Percentiles rank a stretch among this genome's conserved stretches.
Evolutionary conservation across 2,329 filamentous ascomycete genomes (phyloP).

Genomic region (Gaeumannomyces sp.): DNA sequence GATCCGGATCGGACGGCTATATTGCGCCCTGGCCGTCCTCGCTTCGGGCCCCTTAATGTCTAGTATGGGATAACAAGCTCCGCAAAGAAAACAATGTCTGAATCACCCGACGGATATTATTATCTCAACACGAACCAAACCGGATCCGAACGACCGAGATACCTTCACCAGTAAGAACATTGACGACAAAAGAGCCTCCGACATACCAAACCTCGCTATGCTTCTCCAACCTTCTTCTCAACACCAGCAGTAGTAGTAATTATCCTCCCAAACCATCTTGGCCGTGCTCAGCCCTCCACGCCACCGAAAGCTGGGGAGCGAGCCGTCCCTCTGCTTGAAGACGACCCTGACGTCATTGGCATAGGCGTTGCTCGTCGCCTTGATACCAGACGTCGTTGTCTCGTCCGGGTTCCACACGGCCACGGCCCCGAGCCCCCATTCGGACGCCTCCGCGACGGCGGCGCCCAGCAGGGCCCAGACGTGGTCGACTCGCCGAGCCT

Average conservation of each 20-base stretch:
- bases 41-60: not conserved
- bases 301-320: conserved; percentile 30
- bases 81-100: too few species aligned
- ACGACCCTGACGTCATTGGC: conserved; percentile 23
- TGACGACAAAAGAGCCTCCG: not conserved
- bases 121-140: not conserved
- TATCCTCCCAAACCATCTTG: conserved; percentile 24
- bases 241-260: conserved; percentile 26
- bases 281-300: conserved; percentile 21
- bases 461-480: conserved; percentile 25
- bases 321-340: conserved; percentile 26
- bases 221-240: conserved; percentile 5
- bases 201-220: not conserved
- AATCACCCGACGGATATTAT: not conserved
- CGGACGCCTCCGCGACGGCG: conserved; percentile 27
- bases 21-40: not conserved
- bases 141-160: not conserved
- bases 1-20: not conserved
- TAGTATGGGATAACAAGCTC: too few species aligned
- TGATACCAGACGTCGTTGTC: conserved; percentile 22
- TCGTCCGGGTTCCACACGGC: conserved; percentile 31
- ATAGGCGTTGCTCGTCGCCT: conserved; percentile 32
- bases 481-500: conserved; percentile 19
- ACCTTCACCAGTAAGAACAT: not conserved
- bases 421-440: conserved; percentile 24